Evolutionary conservation across 371 early-diverging fungal species (phyloP).

Genomic region (Mucor piriformis): DNA sequence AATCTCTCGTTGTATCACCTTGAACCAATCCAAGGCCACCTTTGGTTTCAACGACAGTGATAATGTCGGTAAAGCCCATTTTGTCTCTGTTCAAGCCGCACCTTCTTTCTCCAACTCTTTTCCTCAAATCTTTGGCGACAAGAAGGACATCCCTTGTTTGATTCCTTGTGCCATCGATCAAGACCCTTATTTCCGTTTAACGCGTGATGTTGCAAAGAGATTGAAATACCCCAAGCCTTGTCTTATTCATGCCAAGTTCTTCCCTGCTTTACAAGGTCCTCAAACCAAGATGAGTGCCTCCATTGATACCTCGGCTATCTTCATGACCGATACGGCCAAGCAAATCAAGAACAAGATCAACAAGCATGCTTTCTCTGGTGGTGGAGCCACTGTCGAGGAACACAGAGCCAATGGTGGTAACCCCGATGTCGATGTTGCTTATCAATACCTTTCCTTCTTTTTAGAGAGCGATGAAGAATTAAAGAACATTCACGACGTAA

Average conservation of each 20-base stretch:
- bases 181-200: slow-evolving; percentile 99
- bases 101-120: slow-evolving; percentile 96
- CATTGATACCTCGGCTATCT: slow-evolving; percentile 90
- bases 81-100: slow-evolving; percentile 92
- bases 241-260: slow-evolving; percentile 94
- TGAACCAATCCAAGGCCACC: slow-evolving; percentile 80
- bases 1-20: slow-evolving; percentile 87
- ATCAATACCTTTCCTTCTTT: slow-evolving; percentile 97
- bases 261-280: slow-evolving; percentile 98
- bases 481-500: slow-evolving; percentile 64
- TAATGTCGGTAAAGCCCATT: slow-evolving; percentile 90
- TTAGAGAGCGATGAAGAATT: slow-evolving; percentile 96
- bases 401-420: slow-evolving; percentile 93
- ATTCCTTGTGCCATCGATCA: slow-evolving; percentile 99
- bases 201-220: slow-evolving; percentile 94
- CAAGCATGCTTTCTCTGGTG: slow-evolving; percentile 97
- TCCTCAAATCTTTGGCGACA: slow-evolving; percentile 93
- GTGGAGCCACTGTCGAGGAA: slow-evolving; percentile 90
- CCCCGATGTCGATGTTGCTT: slow-evolving; percentile 97
- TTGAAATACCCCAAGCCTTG: slow-evolving; percentile 98
- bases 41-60: slow-evolving; percentile 94
- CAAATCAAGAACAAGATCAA: slow-evolving; percentile 98
- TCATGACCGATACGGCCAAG: slow-evolving; percentile 91
- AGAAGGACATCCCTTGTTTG: slow-evolving; percentile 92
- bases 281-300: slow-evolving; percentile 99